Conservation (phyloP, 1,284 basidiomycete genomes). For the Malassezia japonica region DNA sequence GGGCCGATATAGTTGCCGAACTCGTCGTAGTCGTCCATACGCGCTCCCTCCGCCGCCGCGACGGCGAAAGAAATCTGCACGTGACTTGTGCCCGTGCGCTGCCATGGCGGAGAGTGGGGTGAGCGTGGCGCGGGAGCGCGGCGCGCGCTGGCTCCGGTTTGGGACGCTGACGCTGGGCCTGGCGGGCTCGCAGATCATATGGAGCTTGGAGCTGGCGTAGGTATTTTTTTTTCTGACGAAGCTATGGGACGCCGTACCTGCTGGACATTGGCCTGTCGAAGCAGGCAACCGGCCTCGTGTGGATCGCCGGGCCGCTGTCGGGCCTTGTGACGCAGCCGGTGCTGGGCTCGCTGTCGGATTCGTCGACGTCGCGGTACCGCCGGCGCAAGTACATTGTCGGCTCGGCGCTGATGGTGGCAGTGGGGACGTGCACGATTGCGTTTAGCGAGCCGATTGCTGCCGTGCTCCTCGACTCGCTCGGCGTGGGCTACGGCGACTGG, state of each 20-base stretch:
- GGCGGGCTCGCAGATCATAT: conserved; percentile 77
- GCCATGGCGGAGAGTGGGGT: neutral
- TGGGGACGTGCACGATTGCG: conserved; percentile 73
- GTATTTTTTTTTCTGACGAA: too few species aligned
- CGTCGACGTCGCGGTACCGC: conserved; percentile 69
- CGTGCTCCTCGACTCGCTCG: conserved; percentile 67
- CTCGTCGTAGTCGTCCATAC: conserved; percentile 47
- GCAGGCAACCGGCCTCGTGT: conserved; percentile 81
- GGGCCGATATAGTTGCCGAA: conserved; percentile 49
- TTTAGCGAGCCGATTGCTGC: conserved; percentile 69
- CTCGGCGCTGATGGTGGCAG: conserved; percentile 62
- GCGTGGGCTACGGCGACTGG: conserved; percentile 75
- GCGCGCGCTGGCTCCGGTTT: conserved; percentile 10
- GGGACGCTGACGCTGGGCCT: conserved; percentile 52
- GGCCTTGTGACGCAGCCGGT: conserved; percentile 89
- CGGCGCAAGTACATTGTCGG: conserved; percentile 78
- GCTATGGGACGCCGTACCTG: conserved; percentile 86
- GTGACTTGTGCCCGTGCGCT: neutral
- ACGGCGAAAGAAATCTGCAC: neutral
- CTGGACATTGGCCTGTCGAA: conserved; percentile 79
- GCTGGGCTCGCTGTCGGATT: conserved; percentile 86
- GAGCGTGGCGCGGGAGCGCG: neutral
- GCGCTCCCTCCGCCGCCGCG: neutral
- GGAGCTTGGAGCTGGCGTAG: conserved; percentile 79
- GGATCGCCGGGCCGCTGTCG: conserved; percentile 87